Conservation (phyloP, 2,329 filamentous ascomycete species). For the Pezizomycotina sp. region DNA sequence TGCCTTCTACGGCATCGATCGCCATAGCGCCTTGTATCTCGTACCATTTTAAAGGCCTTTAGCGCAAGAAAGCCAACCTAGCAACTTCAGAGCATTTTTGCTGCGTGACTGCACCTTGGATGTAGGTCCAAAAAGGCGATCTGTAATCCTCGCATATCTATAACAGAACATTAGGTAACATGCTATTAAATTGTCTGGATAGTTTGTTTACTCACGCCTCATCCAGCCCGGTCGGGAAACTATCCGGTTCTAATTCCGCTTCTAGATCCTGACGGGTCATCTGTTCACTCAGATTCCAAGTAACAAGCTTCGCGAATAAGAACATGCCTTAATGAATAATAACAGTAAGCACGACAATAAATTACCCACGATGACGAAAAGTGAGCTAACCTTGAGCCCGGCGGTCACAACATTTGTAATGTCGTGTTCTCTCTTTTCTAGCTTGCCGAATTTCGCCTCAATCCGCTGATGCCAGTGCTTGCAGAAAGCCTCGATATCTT, state of each 20-base stretch:
- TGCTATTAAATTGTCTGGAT: background rate
- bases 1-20: conserved; percentile 25
- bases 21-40: conserved; percentile 31
- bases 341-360: too few relatives aligned
- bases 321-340: conserved; percentile 27
- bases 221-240: conserved; percentile 19
- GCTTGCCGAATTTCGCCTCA: conserved; percentile 22
- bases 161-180: background rate
- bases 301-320: conserved; percentile 27
- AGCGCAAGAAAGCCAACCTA: conserved; percentile 32
- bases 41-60: conserved; percentile 31
- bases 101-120: conserved; percentile 21
- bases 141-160: conserved; percentile 27
- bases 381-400: conserved; percentile 21
- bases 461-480: conserved; percentile 20
- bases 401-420: conserved; percentile 21
- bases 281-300: conserved; percentile 25
- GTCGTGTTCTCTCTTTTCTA: conserved; percentile 11
- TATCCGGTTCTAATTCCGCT: conserved; percentile 18
- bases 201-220: conserved; percentile 21
- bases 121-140: conserved; percentile 18
- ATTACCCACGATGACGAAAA: too few relatives aligned
- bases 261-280: conserved; percentile 19
- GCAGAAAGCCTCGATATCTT: conserved; percentile 27
- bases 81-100: conserved; percentile 26